Percentiles rank a stretch among this genome's conserved stretches.
These are phyloP conservation scores for Sporothrix inflata DNA, from an alignment of 2,329 filamentous ascomycete genomes.

Conservation along the genomic window DNA sequence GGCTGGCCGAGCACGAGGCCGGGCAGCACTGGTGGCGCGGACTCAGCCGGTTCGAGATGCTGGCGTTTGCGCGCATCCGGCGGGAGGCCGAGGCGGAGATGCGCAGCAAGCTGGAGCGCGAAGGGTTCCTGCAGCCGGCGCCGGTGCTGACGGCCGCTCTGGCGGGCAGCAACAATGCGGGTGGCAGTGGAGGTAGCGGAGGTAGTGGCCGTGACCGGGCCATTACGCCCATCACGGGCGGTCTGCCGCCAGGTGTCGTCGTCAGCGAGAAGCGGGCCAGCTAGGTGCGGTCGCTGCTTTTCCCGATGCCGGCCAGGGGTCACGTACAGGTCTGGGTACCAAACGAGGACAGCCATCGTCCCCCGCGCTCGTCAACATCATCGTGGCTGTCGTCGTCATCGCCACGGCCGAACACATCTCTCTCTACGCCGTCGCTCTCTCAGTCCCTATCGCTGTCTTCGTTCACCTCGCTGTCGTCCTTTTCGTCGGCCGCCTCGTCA, in stretches of 20 bases:
- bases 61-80: constrained; percentile 80
- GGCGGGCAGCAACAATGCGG: neutral
- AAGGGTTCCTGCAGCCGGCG: constrained; percentile 43
- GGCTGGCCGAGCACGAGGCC: constrained; percentile 83
- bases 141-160: constrained; percentile 34
- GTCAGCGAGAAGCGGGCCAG: constrained; percentile 52
- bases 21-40: constrained; percentile 91
- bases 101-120: constrained; percentile 51
- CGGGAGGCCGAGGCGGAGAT: constrained; percentile 63
- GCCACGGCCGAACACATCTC: neutral
- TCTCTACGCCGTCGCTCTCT: neutral
- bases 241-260: neutral
- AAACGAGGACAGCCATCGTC: neutral
- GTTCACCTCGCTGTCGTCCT: neutral
- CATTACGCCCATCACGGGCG: constrained; percentile 16
- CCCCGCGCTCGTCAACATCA: neutral
- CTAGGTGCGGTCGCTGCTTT: constrained; percentile 39
- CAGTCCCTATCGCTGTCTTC: neutral
- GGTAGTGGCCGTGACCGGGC: neutral
- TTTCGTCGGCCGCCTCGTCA: neutral
- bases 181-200: neutral
- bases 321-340: neutral
- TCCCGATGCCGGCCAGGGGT: neutral
- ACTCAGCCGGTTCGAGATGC: constrained; percentile 83
- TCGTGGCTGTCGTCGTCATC: neutral